These are phyloP conservation scores for Coemansia sp. DNA, from an alignment of 192 early-diverging fungal genomes.

Conservation along the genomic window DNA sequence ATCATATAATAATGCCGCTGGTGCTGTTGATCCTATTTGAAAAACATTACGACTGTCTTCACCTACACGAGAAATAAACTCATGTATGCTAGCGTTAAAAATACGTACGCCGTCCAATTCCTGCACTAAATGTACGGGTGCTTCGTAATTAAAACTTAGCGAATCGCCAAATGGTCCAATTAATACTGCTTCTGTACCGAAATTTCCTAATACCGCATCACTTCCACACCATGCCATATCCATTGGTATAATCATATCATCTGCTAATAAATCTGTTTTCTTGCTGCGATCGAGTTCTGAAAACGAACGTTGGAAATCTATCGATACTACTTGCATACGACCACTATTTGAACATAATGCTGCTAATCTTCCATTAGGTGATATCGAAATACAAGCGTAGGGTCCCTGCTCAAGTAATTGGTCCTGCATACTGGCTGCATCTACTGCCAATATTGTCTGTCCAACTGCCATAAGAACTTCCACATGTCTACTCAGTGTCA, in stretches of 20 bases:
- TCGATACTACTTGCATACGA: constrained; percentile 87
- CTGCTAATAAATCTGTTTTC: not conserved
- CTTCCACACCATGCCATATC: constrained; percentile 79
- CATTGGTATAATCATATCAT: not conserved
- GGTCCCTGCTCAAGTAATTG: constrained; percentile 86
- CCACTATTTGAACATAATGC: constrained; percentile 79
- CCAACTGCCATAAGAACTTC: constrained; percentile 82
- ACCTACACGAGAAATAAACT: constrained; percentile 80
- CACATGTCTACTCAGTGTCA: constrained; percentile 81
- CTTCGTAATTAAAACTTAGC: constrained; percentile 63
- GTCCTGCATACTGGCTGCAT: constrained; percentile 75
- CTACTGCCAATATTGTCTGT: constrained; percentile 78
- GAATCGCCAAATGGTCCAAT: constrained; percentile 90
- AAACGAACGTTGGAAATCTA: constrained; percentile 90
- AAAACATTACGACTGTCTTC: constrained; percentile 63
- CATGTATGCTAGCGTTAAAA: constrained; percentile 72
- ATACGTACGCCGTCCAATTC: constrained; percentile 93
- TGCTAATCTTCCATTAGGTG: constrained; percentile 91
- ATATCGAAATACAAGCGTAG: constrained; percentile 81
- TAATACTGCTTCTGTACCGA: constrained; percentile 79
- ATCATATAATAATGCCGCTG: constrained; percentile 90
- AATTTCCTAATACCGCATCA: constrained; percentile 87
- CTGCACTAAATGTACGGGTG: constrained; percentile 76
- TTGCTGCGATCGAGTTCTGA: constrained; percentile 71
- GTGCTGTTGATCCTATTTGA: constrained; percentile 90